Base-by-base conservation (phyloP, 2,329 filamentous ascomycete genomes). In the Clonostachys sp. region DNA sequence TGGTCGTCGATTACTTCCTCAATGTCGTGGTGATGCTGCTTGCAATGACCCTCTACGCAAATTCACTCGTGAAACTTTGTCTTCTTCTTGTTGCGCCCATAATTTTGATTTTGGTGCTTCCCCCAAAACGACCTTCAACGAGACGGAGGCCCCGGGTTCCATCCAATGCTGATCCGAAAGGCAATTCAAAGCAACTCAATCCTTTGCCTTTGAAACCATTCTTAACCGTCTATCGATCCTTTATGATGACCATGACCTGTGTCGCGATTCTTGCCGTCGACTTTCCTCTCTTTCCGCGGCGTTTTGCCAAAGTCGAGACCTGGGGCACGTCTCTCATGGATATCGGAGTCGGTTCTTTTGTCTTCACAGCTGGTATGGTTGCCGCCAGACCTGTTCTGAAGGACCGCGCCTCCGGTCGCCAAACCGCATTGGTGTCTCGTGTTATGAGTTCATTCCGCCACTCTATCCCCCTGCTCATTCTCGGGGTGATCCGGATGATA, bases 251-350 rank as follows among this genome's bases (percentile, higher is more conserved):
- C 45, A 78, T 88, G 54, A 99, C 94, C 8, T 95, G 89, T 60
- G 71, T 94, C 42, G 89, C 90, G 45, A 97, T 99, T 56, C 78
- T 99, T n/a, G 94, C 94, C 14, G 94, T 99, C 45, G 94, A 99
- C 67, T 99, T 99, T 63, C 83, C 78, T 16, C 76, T 96, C 50
- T 99, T 99, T 59, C 94, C 94, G 3, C 83, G 94, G 30, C 86
- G 94, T 34, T 97, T 97, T 63, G 94, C 91, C 48, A 99, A 99
- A 72, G 94, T 95, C 3, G 94, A 99, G 68, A 96, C 89, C n/a
- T 99, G 94, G 90, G 94, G 94, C 47, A 96, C 92, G 2, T 97
- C 92, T n/a, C 72, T 99, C 51, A 99, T 99, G 94, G 94, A 99
- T 63, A 77, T 97, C 59, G 94, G 94, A 44, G 94, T 99, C 43